These are phyloP conservation scores for Fusarium tuaranense DNA, from an alignment of 2,329 filamentous ascomycete species.

Conservation along the genomic window DNA sequence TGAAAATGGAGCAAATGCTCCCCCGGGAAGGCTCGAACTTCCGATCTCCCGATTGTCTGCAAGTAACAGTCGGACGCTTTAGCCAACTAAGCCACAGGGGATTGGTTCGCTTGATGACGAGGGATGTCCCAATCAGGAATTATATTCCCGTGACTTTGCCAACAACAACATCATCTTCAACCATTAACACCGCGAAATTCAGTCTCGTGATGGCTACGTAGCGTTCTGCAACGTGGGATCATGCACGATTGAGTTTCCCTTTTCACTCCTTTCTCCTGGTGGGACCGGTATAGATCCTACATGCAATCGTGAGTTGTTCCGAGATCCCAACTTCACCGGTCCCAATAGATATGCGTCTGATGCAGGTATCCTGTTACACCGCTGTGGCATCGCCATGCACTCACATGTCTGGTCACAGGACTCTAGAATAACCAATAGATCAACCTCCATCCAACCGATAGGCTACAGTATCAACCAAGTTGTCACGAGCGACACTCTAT, in stretches of 20 bases:
- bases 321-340: no score
- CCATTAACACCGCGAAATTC: not conserved
- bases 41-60: conserved; percentile 46
- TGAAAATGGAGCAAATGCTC: not conserved
- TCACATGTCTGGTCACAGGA: not conserved
- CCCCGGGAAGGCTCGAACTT: conserved; percentile 48
- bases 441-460: not conserved
- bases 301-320: not conserved
- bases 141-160: not conserved
- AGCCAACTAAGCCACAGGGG: conserved; percentile 43
- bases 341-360: no score
- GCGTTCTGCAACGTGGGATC: not conserved
- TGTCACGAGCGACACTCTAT: not conserved
- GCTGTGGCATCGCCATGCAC: not conserved
- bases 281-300: not conserved
- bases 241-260: not conserved
- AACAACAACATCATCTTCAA: not conserved
- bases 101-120: not conserved
- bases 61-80: conserved; percentile 43
- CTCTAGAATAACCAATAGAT: not conserved
- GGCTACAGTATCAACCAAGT: not conserved
- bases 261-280: not conserved
- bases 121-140: not conserved
- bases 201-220: not conserved
- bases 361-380: not conserved